Base-by-base conservation (phyloP, 768 basidiomycete genomes). In the Phaffia australis region DNA sequence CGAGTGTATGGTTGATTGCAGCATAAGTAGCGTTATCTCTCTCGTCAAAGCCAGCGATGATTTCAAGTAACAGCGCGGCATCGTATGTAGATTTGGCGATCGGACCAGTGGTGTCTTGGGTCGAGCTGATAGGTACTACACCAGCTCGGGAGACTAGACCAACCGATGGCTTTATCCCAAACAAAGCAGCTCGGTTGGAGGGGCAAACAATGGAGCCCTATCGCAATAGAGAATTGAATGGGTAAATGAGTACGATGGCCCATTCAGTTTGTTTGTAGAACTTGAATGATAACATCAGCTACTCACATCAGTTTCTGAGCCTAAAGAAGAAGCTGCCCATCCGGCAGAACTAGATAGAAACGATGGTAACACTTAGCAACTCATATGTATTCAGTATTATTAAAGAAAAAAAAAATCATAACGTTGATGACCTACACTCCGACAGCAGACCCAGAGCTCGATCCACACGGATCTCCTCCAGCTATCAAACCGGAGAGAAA, bases 401-500 rank as follows among this genome's bases (percentile, higher is more conserved):
- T n/a, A n/a, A 21, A 30, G 29, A 19, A 30, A 57, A 8, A 2
- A 21, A 29, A 29, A 35, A 2, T 35, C 30, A 2, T 16, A 57
- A 16, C 30, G 18, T 8, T 8, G 30, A 18, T n/a, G 42, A 32
- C 57, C 35, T 19, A 60, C 47, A 60, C 59, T 60, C 73, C 74
- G 11, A 75, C 72, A 0, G 70, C 73, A 8, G 71, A 71, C 11
- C 74, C 74, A 50, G 69, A 63, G 7, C 70, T 71, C 14, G 70
- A 70, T 21, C 74, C 74, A 55, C 64, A 67, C 0, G 74, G 73
- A 57, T 74, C 69, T 16, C 69, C 71, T 15, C 73, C 73, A 9
- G 63, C 66, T 42, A 42, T 42, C 35, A 42, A 42, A 42, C 11
- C 11, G 11, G 35, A 42, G 35, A 42, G 6, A 11, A 11, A 42